Evolutionary conservation across 164 flowering plant genomes (phyloP).

Genomic region (Macadamia tetraphylla): DNA sequence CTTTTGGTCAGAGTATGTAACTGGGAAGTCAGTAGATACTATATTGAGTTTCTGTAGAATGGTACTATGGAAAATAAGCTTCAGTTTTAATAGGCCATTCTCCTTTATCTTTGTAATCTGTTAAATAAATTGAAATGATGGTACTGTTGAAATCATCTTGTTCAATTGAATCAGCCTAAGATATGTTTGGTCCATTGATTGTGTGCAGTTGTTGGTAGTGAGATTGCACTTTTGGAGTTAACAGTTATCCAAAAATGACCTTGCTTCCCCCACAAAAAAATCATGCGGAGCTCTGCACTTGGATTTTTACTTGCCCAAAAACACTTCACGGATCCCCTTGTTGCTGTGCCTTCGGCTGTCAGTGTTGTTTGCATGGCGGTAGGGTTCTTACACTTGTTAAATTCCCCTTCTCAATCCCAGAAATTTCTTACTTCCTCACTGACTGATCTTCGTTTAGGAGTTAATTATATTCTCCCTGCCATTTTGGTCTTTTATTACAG

Average conservation of each 20-base stretch:
- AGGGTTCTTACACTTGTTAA: constrained; percentile 16
- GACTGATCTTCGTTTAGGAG: neutral
- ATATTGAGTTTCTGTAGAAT: no score
- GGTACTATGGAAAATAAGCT: no score
- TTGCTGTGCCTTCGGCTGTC: constrained; percentile 97
- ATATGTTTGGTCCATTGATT: neutral
- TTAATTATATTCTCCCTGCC: neutral
- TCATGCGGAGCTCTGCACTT: constrained; percentile 86
- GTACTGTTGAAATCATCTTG: no score
- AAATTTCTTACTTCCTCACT: neutral
- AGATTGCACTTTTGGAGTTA: neutral
- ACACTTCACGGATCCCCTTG: constrained; percentile 94
- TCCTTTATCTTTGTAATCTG: no score
- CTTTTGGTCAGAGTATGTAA: no score
- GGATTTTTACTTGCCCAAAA: constrained; percentile 93
- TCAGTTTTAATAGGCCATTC: no score
- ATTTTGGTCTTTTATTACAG: constrained; percentile 30
- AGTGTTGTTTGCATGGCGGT: constrained; percentile 99
- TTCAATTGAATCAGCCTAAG: neutral
- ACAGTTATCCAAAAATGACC: neutral
- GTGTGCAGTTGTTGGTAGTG: neutral
- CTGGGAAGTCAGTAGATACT: no score
- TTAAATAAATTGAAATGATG: no score
- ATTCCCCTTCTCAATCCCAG: no score
- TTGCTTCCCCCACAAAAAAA: no score